phyloP scores from a whole-genome alignment of 768 basidiomycete genomes.

The Ramaria sp. region DNA sequence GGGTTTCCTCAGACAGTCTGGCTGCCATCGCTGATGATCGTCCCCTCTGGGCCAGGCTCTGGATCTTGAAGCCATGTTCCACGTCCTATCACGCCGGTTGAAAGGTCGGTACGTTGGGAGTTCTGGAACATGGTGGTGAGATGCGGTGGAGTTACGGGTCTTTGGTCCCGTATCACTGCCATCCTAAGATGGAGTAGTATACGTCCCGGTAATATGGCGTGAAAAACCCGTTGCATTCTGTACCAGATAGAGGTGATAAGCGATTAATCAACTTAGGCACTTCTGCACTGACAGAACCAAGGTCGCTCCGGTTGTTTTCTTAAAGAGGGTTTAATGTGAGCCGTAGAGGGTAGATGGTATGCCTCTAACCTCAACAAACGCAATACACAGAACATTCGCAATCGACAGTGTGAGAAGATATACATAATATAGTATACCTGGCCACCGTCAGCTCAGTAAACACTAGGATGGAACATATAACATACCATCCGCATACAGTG shows the following conservation, averaged over 20 bases:
- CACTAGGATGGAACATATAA: neutral
- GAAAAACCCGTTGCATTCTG: conserved; percentile 5
- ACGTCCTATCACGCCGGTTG: too few species aligned
- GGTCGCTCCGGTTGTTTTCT: neutral
- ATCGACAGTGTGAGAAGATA: neutral
- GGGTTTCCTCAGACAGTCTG: too few species aligned
- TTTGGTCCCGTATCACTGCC: neutral
- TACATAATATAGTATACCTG: neutral
- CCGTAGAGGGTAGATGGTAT: neutral
- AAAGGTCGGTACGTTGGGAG: too few species aligned
- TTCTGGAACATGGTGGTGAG: too few species aligned
- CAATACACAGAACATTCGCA: neutral
- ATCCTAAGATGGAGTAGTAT: conserved; percentile 5
- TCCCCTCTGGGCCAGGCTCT: too few species aligned
- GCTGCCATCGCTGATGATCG: too few species aligned
- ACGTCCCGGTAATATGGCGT: conserved; percentile 2
- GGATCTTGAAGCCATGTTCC: too few species aligned
- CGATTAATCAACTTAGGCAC: too few species aligned
- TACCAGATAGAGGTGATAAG: too few species aligned
- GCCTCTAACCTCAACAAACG: neutral
- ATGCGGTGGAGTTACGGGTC: too few species aligned
- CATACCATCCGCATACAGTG: neutral
- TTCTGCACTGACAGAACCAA: neutral
- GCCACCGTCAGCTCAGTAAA: neutral
- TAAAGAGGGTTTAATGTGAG: neutral